A percentile compares a stretch with the other conserved stretches of the same genome.
Evolutionary conservation across 805 yeast genomes (phyloP).

Genomic region (Zygoascus tannicola): DNA sequence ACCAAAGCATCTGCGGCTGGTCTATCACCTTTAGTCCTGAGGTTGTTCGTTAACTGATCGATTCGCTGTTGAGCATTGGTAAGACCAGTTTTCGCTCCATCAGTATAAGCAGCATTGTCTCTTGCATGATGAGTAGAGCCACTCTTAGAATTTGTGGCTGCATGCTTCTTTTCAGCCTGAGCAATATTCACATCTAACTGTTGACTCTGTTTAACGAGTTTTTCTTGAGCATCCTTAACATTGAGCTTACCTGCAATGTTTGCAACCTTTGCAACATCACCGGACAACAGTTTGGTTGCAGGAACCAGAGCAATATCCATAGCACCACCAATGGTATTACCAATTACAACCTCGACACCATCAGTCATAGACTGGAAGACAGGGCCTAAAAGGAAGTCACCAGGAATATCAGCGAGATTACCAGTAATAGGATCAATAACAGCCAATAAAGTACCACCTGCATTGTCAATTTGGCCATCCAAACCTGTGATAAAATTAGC

Average conservation of each 20-base stretch:
- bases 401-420: constrained; percentile 11
- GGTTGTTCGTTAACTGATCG: neutral
- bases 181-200: constrained; percentile 3
- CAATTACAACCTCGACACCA: constrained; percentile 19
- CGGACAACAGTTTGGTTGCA: constrained; percentile 5
- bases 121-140: neutral
- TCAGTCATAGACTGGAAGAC: constrained; percentile 18
- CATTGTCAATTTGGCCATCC: constrained; percentile 21
- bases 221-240: constrained; percentile 6
- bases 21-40: constrained; percentile 1
- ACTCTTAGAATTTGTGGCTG: neutral
- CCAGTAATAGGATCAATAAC: constrained; percentile 14
- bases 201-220: constrained; percentile 4
- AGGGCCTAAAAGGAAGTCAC: constrained; percentile 14
- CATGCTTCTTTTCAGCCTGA: neutral
- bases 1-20: constrained; percentile 14
- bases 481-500: constrained; percentile 16
- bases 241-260: constrained; percentile 7
- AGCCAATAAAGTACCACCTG: constrained; percentile 7
- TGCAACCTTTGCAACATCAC: constrained; percentile 4
- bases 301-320: constrained; percentile 11
- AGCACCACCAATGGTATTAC: constrained; percentile 14
- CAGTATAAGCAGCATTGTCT: neutral
- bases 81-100: constrained; percentile 13
- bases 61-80: constrained; percentile 15